Evolutionary conservation across 805 yeast genomes (phyloP).

Genomic region (Saccharomyces cerevisiae): DNA sequence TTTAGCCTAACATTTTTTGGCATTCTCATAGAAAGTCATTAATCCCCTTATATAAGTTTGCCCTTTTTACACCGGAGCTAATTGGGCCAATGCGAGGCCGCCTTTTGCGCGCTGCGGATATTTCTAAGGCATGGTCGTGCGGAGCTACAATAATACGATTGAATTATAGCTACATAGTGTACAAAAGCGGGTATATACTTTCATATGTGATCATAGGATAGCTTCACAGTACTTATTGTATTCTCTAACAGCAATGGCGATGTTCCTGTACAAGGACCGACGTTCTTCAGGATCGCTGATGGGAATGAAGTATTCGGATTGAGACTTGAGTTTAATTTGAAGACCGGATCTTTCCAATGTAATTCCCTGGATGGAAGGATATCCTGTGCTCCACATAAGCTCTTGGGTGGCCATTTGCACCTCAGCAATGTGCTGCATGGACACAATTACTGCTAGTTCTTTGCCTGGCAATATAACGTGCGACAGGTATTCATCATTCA

Average conservation of each 20-base stretch:
- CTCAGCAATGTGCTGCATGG: slow-evolving; percentile 61
- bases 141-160: neutral
- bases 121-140: neutral
- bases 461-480: slow-evolving; percentile 79
- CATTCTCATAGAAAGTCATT: neutral
- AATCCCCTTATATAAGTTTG: neutral
- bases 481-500: slow-evolving; percentile 70
- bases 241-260: slow-evolving; percentile 73
- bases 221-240: slow-evolving; percentile 66
- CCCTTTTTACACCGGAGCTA: neutral
- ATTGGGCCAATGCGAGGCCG: neutral
- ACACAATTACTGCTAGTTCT: slow-evolving; percentile 67
- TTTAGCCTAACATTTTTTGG: neutral
- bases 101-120: neutral
- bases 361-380: slow-evolving; percentile 58
- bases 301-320: slow-evolving; percentile 71
- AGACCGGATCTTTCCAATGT: slow-evolving; percentile 76
- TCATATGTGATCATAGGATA: slow-evolving; percentile 15
- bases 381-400: slow-evolving; percentile 64
- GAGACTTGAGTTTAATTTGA: slow-evolving; percentile 49
- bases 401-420: slow-evolving; percentile 53
- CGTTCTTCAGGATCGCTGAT: slow-evolving; percentile 60
- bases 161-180: neutral
- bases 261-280: slow-evolving; percentile 57
- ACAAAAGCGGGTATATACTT: neutral